Conservation (phyloP, 2,329 filamentous ascomycete species). For the Dryadomyces quercus-mongolicae region DNA sequence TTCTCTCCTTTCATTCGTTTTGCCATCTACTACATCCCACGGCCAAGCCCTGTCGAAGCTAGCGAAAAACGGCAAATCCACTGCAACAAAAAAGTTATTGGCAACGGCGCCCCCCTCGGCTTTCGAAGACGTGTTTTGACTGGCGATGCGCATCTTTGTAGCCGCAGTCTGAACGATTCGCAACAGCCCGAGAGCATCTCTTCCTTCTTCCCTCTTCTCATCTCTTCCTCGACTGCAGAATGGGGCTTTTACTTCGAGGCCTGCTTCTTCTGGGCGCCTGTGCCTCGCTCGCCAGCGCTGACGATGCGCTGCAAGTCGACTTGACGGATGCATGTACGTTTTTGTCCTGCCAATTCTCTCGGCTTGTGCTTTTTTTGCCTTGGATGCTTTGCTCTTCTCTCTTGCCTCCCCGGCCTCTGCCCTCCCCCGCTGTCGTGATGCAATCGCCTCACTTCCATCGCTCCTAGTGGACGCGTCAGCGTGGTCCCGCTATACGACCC, state of each 20-base stretch:
- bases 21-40: neutral
- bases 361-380: neutral
- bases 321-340: slow-evolving; percentile 7
- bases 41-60: too few species aligned
- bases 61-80: neutral
- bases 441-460: too few species aligned
- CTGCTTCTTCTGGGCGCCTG: slow-evolving; percentile 7
- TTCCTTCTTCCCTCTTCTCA: neutral
- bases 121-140: neutral
- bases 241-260: neutral
- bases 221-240: neutral
- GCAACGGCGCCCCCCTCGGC: too few species aligned
- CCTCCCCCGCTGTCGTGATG: neutral
- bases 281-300: slow-evolving; percentile 8
- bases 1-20: neutral
- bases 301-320: slow-evolving; percentile 7
- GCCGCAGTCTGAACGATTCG: neutral
- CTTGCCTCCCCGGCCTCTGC: neutral
- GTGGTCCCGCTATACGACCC: neutral
- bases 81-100: neutral
- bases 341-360: neutral
- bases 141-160: neutral
- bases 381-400: neutral
- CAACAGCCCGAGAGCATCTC: neutral
- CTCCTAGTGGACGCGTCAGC: neutral